Conservation (phyloP, 1,284 basidiomycete species). For the Fomes fomentarius region DNA sequence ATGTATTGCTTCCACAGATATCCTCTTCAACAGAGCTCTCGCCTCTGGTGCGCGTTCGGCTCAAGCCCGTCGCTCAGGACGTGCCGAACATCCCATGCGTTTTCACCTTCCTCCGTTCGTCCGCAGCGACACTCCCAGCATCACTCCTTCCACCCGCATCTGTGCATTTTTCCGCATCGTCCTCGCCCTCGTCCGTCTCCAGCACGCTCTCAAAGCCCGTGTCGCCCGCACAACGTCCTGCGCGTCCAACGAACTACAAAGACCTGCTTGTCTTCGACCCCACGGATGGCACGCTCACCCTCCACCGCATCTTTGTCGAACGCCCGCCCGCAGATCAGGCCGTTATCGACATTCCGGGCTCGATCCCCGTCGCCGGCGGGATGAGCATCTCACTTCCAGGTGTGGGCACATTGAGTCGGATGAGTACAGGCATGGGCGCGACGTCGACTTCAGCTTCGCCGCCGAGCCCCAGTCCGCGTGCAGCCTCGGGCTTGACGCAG, state of each 20-base stretch:
- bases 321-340: slow-evolving; percentile 34
- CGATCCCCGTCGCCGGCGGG: slow-evolving; percentile 41
- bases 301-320: slow-evolving; percentile 57
- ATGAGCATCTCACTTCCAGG: slow-evolving; percentile 50
- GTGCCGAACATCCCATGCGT: slow-evolving; percentile 46
- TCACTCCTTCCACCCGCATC: slow-evolving; percentile 44
- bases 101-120: slow-evolving; percentile 56
- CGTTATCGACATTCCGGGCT: slow-evolving; percentile 29
- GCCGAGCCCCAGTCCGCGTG: slow-evolving; percentile 17
- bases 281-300: slow-evolving; percentile 54
- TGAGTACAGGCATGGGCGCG: too few relatives aligned
- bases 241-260: slow-evolving; percentile 52
- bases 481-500: slow-evolving; percentile 38
- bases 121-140: slow-evolving; percentile 39
- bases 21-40: slow-evolving; percentile 54
- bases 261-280: slow-evolving; percentile 72
- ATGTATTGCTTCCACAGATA: slow-evolving; percentile 47
- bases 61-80: slow-evolving; percentile 38
- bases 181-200: slow-evolving; percentile 35
- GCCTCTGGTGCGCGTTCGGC: slow-evolving; percentile 62
- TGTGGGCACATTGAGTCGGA: slow-evolving; percentile 40
- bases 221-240: slow-evolving; percentile 38
- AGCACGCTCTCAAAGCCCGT: slow-evolving; percentile 38
- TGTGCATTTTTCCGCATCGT: slow-evolving; percentile 35
- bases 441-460: slow-evolving; percentile 24